Base-by-base conservation (phyloP, 202 grass and related monocot species). In the Panicum virgatum region DNA sequence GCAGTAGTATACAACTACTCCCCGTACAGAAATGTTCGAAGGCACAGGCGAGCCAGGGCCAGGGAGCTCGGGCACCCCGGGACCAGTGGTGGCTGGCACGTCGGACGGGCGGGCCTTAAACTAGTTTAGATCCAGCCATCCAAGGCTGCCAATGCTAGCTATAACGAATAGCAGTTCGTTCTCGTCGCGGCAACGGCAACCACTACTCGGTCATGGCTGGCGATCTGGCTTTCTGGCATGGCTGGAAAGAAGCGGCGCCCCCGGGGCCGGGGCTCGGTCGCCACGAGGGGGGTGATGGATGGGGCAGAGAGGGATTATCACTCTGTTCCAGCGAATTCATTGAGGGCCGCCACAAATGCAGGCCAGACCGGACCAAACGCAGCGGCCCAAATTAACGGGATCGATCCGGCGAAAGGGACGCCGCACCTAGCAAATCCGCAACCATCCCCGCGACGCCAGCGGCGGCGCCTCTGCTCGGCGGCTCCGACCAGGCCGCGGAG, bases 1-100 rank as follows among this genome's bases (percentile, higher is more conserved):
- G n/a, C n/a, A n/a, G n/a, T n/a, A n/a, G n/a, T 37, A 40, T 25
- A 8, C 36, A 34, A 12, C 25, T 19, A 30, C 32, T 5, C 42
- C 7, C 3, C 29, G 40, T 56, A 62, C 32, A 72, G 46, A 72
- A 34, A 36, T 34, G 42, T 72, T 85, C 72, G 51, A 72, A 47
- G 9, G 15, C 47, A 16, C 25, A 51, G 18, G 68, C 43, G 7
- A 10, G 2, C 20, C 34, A 50, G 7, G 23, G 5, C 22, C 9
- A 5, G 51, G 6, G 19, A 53, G 62, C 7, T 69, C 22, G 44
- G 44, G 65, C 6, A 9, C 42, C 25, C 66, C 13, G 43, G 67
- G 82, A 72, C 54, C 46, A 59, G 82, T 85, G 54, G 47, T 81
- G 87, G 77, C 78, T 73, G 78, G 40, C 82, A 82, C 78, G 72